These are phyloP conservation scores for Pyrus hybrid DNA, from an alignment of 331 rosid species.

Conservation along the genomic window DNA sequence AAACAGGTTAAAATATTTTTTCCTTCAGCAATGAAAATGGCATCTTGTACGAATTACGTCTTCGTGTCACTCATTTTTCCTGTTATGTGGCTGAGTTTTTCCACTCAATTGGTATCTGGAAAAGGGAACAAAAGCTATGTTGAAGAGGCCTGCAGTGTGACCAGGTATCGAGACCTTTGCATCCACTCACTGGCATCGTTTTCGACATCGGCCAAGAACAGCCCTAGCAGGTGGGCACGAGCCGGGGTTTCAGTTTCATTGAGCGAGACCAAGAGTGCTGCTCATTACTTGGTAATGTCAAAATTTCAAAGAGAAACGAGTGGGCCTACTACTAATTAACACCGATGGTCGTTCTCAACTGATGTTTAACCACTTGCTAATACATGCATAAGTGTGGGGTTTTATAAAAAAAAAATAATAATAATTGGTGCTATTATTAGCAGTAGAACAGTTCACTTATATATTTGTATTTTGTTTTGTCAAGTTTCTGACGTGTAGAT, in stretches of 20 bases:
- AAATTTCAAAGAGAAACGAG: too few relatives aligned
- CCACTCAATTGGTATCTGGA: slow-evolving; percentile 17
- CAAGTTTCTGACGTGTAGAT: background rate
- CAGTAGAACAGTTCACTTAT: background rate
- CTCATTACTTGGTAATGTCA: slow-evolving; percentile 5
- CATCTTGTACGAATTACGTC: background rate
- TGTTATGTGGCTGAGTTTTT: slow-evolving; percentile 1
- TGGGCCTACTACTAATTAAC: too few relatives aligned
- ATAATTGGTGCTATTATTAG: background rate
- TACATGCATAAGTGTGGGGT: too few relatives aligned
- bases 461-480: background rate
- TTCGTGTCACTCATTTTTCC: slow-evolving; percentile 13
- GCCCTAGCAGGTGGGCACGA: slow-evolving; percentile 71
- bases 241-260: slow-evolving; percentile 71
- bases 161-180: slow-evolving; percentile 45
- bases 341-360: too few relatives aligned
- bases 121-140: slow-evolving; percentile 19
- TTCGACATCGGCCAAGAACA: slow-evolving; percentile 42
- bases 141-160: slow-evolving; percentile 61
- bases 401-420: too few relatives aligned
- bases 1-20: background rate
- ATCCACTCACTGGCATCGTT: slow-evolving; percentile 42
- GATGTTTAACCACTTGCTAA: too few relatives aligned
- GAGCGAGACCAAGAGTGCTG: slow-evolving; percentile 34
- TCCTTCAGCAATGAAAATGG: background rate